Base-by-base conservation (phyloP, 352 stramenopile species). In the Phytophthora meadii region DNA sequence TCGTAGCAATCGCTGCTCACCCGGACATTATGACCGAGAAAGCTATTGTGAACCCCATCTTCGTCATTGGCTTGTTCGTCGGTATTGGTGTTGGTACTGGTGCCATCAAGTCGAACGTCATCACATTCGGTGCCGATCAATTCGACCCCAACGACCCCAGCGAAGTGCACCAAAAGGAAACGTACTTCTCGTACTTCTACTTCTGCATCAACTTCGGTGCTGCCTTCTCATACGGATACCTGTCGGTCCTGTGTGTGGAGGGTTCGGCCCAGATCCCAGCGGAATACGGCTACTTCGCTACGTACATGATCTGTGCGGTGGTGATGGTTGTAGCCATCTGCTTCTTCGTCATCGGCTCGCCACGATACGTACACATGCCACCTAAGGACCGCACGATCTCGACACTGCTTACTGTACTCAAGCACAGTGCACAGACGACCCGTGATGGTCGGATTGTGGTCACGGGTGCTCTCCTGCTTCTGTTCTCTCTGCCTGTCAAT, bases 31-130 rank as follows among this genome's bases (percentile, higher is more conserved):
- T 87, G 65, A 65, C 62, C 17, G 57, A 81, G 56, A 32, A 74
- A 24, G 56, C 60, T 2, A 47, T 79, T 7, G 70, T 72, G 22
- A 77, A 83, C 49, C 62, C 69, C n/a, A 80, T 91, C 65, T 92
- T 87, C 59, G 65, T 87, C 34, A 70, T 87, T 27, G 80, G 76
- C 36, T 58, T 90, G 15, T 89, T 82, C 66, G 34, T 81, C 8
- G 54, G 54, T 8, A 63, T 63, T n/a, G 54, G 54, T 32, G 22
- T 63, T 12, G 54, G 54, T 32, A 63, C 54, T 24, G 54, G 54
- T 32, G 54, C 54, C n/a, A 63, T 63, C 44, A 63, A 63, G 44
- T 63, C 54, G 30, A 63, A 48, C 15, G 54, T 63, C 4, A 63
- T 63, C 54, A 63, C 54, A 1, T 63, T 63, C 22, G 54, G 54